These are phyloP conservation scores for Solanum hybrid DNA, from an alignment of 305 asterid genomes.

Conservation along the genomic window DNA sequence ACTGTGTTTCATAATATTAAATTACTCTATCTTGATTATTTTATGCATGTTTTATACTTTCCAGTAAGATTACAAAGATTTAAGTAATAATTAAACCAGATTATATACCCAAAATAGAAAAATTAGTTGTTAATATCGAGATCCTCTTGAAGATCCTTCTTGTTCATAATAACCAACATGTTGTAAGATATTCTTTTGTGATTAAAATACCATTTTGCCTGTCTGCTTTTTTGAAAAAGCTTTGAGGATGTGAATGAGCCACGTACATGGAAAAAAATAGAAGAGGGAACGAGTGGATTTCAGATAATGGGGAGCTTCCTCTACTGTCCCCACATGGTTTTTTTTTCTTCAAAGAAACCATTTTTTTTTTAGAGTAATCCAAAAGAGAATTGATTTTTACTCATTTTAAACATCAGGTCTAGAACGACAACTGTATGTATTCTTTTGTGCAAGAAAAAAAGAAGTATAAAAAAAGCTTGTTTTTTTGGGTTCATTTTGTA, in stretches of 20 bases:
- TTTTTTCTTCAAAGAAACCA: constrained; percentile 4
- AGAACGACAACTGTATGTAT: background rate
- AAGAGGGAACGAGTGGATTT: constrained; percentile 24
- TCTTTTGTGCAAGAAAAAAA: background rate
- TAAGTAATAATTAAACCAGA: constrained; percentile 9
- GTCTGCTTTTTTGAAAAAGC: constrained; percentile 7
- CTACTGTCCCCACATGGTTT: constrained; percentile 19
- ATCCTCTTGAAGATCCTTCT: constrained; percentile 14
- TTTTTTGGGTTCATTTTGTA: background rate
- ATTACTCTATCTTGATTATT: background rate
- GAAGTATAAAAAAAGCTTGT: background rate
- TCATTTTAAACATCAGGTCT: background rate
- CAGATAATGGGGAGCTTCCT: constrained; percentile 11
- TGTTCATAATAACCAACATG: background rate
- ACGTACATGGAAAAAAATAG: constrained; percentile 34
- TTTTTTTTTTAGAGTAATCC: background rate
- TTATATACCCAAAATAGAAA: background rate
- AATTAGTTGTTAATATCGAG: constrained; percentile 11
- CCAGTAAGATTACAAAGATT: constrained; percentile 6
- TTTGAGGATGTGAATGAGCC: constrained; percentile 59
- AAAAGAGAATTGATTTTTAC: background rate
- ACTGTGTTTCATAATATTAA: background rate
- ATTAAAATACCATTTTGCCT: constrained; percentile 11
- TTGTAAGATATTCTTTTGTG: constrained; percentile 4
- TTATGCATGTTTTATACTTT: background rate